Conservation (phyloP, 176 grass and related monocot species). For the Hordeum vulgare region DNA sequence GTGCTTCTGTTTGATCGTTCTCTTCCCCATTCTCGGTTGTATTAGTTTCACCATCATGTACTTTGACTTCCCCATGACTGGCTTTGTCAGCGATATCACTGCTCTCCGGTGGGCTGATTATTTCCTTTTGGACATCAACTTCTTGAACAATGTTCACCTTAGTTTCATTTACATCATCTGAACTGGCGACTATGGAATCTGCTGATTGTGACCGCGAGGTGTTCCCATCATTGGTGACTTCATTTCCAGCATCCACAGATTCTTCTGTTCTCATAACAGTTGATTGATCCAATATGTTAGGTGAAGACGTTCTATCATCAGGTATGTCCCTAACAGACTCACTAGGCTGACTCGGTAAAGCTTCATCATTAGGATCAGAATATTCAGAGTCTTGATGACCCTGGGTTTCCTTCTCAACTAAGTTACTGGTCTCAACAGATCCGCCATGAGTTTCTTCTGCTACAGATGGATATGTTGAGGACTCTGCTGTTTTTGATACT, state of each 20-base stretch:
- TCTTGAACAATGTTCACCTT: slow-evolving; percentile 16
- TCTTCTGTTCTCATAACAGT: slow-evolving; percentile 16
- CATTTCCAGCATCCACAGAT: slow-evolving; percentile 27
- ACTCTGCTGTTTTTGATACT: slow-evolving; percentile 19
- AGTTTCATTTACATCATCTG: slow-evolving; percentile 24
- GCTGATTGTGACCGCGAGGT: background rate
- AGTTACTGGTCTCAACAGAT: slow-evolving; percentile 11
- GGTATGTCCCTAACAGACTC: slow-evolving; percentile 9
- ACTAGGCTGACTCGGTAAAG: slow-evolving; percentile 13
- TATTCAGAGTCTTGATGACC: slow-evolving; percentile 20
- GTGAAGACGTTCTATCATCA: slow-evolving; percentile 26
- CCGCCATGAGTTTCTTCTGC: slow-evolving; percentile 16
- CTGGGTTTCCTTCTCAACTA: slow-evolving; percentile 20
- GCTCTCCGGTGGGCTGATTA: slow-evolving; percentile 28
- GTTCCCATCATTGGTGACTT: slow-evolving; percentile 21
- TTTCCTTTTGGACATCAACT: slow-evolving; percentile 28
- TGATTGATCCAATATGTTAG: slow-evolving; percentile 39
- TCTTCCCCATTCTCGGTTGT: slow-evolving; percentile 25
- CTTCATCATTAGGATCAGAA: slow-evolving; percentile 8
- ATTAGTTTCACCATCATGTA: slow-evolving; percentile 24
- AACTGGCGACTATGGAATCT: background rate
- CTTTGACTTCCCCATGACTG: slow-evolving; percentile 28
- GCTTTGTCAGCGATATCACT: slow-evolving; percentile 23
- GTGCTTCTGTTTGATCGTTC: slow-evolving; percentile 26
- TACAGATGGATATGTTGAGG: background rate